Evolutionary conservation across 305 asterid species (phyloP), one percentile per base, ranked within the genome.

Genomic region (Solanum aculeatissimum): DNA sequence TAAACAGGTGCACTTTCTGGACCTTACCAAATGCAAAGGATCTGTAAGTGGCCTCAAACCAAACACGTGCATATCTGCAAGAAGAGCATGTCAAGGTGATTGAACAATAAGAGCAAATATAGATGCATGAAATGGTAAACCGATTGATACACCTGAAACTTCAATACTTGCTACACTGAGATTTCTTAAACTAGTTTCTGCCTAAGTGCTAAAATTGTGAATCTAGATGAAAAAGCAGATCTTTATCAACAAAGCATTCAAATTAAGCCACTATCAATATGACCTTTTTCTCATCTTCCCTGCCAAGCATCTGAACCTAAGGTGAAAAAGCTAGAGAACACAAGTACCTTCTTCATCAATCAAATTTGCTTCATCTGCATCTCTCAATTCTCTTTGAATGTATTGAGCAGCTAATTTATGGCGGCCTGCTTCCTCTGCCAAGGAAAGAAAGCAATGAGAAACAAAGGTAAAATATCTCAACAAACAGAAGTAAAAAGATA

Each of bases 31-130:
- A 92, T 92, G 89, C 87, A 95, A 85, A 88, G 97, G 96, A 90
- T 95, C 98, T 83, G 90, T 84, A 93, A 92, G 91, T 14, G 98
- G 98, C 90, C 89, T 91, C 94, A 92, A 90, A 87, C 95, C 98
- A 92, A 94, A 95, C 51, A 95, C 85, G 88, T 91, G 91, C 98
- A 95, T 93, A 92, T 95, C 98, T 95, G 92, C 95, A 90, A 81
- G 87, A 89, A 83, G 87, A 88, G 85, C 89, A 71, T 86, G 87
- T 85, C 86, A 89, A 85, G 87, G 78, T 84, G 38, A 60, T 65
- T 71, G 65, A 86, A 88, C 78, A 84, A 81, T n/a, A 81, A 60
- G 54, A 55, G 57, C 53, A 81, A 13, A 62, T 25, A 42, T 42
- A 58, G 40, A 81, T 81, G 63, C 40, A 29, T 49, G 51, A 49